Evolutionary conservation across 768 basidiomycete species (phyloP).

Genomic region (Thelephora aurantiotincta): DNA sequence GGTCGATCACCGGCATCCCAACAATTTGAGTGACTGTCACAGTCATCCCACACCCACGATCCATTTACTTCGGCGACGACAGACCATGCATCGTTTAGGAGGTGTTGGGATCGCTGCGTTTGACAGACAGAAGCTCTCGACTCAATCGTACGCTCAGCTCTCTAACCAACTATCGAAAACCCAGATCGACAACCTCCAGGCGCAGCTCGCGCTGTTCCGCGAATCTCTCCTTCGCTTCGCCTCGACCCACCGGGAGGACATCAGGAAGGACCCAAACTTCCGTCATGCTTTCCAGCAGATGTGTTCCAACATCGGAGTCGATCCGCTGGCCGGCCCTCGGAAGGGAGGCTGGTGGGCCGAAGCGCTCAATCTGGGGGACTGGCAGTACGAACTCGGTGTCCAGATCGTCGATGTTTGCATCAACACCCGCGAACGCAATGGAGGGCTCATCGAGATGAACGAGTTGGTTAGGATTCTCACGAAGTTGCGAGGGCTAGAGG

Average conservation of each 20-base stretch:
- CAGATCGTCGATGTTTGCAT: slow-evolving; percentile 91
- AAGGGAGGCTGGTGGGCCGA: slow-evolving; percentile 90
- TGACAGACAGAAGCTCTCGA: slow-evolving; percentile 72
- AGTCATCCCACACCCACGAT: neutral
- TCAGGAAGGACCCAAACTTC: slow-evolving; percentile 74
- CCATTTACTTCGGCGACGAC: neutral
- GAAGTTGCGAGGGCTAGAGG: slow-evolving; percentile 55
- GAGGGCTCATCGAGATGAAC: slow-evolving; percentile 80
- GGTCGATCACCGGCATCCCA: no score
- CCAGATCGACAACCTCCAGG: slow-evolving; percentile 67
- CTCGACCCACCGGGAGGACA: slow-evolving; percentile 67
- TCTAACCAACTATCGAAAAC: slow-evolving; percentile 63
- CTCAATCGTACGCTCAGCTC: slow-evolving; percentile 69
- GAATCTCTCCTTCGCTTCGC: slow-evolving; percentile 71
- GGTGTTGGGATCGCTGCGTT: slow-evolving; percentile 85
- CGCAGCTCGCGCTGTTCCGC: slow-evolving; percentile 77
- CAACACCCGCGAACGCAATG: slow-evolving; percentile 77
- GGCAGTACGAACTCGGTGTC: slow-evolving; percentile 91
- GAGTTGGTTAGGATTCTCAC: slow-evolving; percentile 73
- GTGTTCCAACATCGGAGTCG: slow-evolving; percentile 91
- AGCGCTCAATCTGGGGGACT: slow-evolving; percentile 77
- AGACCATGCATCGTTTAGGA: slow-evolving; percentile 51
- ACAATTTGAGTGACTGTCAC: no score
- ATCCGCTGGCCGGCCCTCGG: slow-evolving; percentile 78
- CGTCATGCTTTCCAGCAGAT: slow-evolving; percentile 90